Percentiles rank a stretch among this genome's conserved stretches.
Conservation (phyloP, 192 early-diverging fungal species). For the Gonapodya prolifera region DNA sequence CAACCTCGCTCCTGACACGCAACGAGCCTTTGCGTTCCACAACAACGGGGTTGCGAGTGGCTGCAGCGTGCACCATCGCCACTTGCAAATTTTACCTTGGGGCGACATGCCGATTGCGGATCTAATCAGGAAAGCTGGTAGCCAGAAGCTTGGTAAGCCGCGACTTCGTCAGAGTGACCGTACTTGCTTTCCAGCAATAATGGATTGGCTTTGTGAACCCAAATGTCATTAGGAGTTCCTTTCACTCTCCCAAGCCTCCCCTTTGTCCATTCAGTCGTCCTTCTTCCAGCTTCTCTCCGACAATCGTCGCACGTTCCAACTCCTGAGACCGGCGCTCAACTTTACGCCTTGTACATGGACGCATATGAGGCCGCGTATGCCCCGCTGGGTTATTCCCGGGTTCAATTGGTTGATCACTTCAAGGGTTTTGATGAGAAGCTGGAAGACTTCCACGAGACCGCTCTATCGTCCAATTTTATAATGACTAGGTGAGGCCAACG, state of each 20-base stretch:
- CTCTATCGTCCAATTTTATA: background rate
- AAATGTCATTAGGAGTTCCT: background rate
- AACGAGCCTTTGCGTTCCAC: conserved; percentile 4
- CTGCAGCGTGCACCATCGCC: background rate
- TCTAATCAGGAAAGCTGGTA: background rate
- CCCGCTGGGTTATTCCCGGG: background rate
- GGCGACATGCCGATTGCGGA: background rate
- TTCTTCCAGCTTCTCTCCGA: background rate
- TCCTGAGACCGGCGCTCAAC: background rate
- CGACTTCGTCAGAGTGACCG: too few species aligned
- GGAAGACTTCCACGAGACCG: background rate
- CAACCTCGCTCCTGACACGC: background rate
- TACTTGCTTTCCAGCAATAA: too few species aligned
- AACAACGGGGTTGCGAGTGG: background rate
- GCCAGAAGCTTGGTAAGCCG: background rate
- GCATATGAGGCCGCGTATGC: background rate
- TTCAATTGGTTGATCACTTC: background rate
- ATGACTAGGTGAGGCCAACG: background rate
- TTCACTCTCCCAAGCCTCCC: conserved; percentile 1
- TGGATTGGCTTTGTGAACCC: too few species aligned
- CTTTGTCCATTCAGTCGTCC: background rate
- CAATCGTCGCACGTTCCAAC: background rate
- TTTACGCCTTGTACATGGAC: background rate
- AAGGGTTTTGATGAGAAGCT: background rate
- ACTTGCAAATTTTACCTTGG: background rate